A percentile compares a stretch with the other conserved stretches of the same genome.
Conservation (phyloP, 352 stramenopile genomes). For the Phytophthora ohioensis region DNA sequence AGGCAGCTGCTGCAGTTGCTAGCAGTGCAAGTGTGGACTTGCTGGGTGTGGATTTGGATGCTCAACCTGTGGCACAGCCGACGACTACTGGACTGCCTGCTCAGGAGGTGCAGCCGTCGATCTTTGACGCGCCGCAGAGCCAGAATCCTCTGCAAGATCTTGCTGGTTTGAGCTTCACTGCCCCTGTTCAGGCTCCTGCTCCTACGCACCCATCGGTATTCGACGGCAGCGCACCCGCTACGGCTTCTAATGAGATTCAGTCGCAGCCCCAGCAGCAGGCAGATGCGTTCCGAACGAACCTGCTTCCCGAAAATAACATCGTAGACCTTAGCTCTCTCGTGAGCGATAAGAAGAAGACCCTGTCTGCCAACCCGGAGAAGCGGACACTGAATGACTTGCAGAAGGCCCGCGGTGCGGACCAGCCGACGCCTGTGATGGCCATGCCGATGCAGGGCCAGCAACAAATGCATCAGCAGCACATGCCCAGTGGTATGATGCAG, state of each 20-base stretch:
- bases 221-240: slow-evolving; percentile 5
- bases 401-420: slow-evolving; percentile 46
- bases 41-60: slow-evolving; percentile 58
- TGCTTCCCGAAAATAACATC: slow-evolving; percentile 76
- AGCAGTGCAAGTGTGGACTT: slow-evolving; percentile 53
- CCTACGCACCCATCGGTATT: slow-evolving; percentile 17
- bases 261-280: slow-evolving; percentile 23
- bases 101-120: slow-evolving; percentile 39
- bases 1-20: slow-evolving; percentile 14
- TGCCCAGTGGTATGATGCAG: slow-evolving; percentile 45
- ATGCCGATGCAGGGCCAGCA: slow-evolving; percentile 46
- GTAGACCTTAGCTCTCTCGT: slow-evolving; percentile 65
- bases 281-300: slow-evolving; percentile 51
- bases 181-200: slow-evolving; percentile 23
- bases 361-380: slow-evolving; percentile 42
- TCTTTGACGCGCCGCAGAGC: slow-evolving; percentile 49
- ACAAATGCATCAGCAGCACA: slow-evolving; percentile 40
- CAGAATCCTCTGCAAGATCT: slow-evolving; percentile 63
- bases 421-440: slow-evolving; percentile 51
- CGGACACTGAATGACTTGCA: slow-evolving; percentile 72
- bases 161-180: slow-evolving; percentile 57
- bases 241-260: slow-evolving; percentile 5
- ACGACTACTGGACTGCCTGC: slow-evolving; percentile 12
- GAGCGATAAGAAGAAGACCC: slow-evolving; percentile 60
- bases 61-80: slow-evolving; percentile 15